These are phyloP conservation scores for Glycine tomentella DNA, from an alignment of 306 rosid species.

Conservation along the genomic window DNA sequence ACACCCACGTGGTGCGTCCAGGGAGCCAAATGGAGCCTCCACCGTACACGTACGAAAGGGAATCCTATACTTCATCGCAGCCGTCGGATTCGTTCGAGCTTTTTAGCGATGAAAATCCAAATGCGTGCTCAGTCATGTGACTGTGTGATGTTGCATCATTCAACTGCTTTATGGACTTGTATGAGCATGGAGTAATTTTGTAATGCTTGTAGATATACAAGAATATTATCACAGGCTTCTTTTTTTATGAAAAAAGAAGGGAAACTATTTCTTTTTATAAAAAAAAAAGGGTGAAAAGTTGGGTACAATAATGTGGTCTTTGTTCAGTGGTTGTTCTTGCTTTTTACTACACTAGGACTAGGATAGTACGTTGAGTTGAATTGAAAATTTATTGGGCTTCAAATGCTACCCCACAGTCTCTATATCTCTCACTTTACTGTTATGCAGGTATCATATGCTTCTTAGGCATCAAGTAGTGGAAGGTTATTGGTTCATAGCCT, in stretches of 20 bases:
- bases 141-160: not conserved
- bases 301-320: constrained; percentile 21
- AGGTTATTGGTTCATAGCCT: too few relatives aligned
- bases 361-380: not conserved
- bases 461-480: too few relatives aligned
- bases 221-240: constrained; percentile 16
- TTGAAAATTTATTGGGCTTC: not conserved
- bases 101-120: constrained; percentile 90
- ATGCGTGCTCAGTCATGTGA: constrained; percentile 73
- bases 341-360: constrained; percentile 8
- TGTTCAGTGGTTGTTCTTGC: constrained; percentile 20
- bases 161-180: not conserved
- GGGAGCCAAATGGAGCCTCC: constrained; percentile 46
- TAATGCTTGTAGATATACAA: constrained; percentile 48
- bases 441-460: too few relatives aligned
- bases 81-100: constrained; percentile 67
- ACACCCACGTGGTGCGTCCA: constrained; percentile 47
- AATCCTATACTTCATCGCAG: constrained; percentile 44
- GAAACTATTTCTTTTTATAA: not conserved
- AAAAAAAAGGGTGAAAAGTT: constrained; percentile 28
- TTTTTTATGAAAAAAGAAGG: not conserved
- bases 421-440: too few relatives aligned
- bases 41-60: constrained; percentile 41
- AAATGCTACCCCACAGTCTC: too few relatives aligned
- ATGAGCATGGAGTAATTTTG: constrained; percentile 61